Base-by-base conservation (phyloP, 1,284 basidiomycete genomes). In the Grifola frondosa region DNA sequence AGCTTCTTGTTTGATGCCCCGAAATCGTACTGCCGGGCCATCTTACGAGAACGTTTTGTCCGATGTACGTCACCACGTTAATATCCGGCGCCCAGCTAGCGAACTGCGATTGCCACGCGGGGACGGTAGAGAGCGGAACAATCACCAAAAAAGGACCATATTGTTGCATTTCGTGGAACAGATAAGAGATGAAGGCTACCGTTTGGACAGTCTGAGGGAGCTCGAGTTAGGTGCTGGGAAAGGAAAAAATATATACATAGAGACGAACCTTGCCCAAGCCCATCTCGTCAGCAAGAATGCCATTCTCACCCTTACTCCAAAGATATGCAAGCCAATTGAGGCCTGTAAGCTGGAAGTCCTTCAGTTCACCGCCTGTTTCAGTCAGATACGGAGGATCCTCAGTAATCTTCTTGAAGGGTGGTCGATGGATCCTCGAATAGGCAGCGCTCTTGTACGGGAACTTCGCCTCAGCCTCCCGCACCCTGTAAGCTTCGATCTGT, bases 261-360 rank as follows among this genome's bases (percentile, higher is more conserved):
- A 11, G 23, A 49, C 56, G 37, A 28, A 87, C 88, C 80, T 99
- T 99, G 41, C 97, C 97, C 15, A 99, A 85, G 65, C 97, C 97
- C 97, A 99, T 99, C 77, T 99, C 97, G 62, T 99, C 97, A 1
- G 97, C 97, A 22, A 99, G 74, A 54, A 99, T 98, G 23, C 97
- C 97, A 61, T 98, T 98, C 57, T 97, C 89, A 17, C 91, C 91
- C 56, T 93, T 84, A 58, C 80, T 86, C 96, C 96, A 99, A 7
- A 96, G 74, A 65, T 97, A 99, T 1, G 92, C 91, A 17, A 99
- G 78, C 97, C 97, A 99, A 65, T 99, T 99, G 52, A 99, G 75
- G 24, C 97, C 97, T 1, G 93, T 97, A 42, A 99, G 76, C 71
- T 99, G 97, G 75, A 99, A 99, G 56, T 98, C 96, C 68, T 99